Base-by-base conservation (phyloP, 2,329 filamentous ascomycete species). In the Sporothrix brunneoviolacea region DNA sequence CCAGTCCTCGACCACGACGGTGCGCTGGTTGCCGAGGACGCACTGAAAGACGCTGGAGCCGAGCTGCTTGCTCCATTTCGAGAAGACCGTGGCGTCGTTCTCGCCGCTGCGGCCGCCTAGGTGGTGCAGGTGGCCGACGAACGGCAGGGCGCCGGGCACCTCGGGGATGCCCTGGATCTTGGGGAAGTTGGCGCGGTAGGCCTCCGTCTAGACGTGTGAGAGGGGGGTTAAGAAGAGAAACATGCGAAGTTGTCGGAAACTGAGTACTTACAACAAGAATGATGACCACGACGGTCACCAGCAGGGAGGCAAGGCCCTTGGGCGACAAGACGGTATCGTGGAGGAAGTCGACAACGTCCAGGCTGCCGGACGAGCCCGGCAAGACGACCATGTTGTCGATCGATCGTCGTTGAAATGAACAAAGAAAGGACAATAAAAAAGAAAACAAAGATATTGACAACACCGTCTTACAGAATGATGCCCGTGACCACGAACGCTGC, bases 1-100 rank as follows among this genome's bases (percentile, higher is more conserved):
- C 44, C 44, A 47, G 44, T 47, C 44, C 35, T 35, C 33, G 13
- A 47, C 44, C 10, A 47, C 44, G 9, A 47, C 35, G 3, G 44
- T 47, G 22, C 44, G 33, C 44, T 47, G 44, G 44, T 47, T 47
- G 44, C 44, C 44, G 4, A 47, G 44, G 16, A 47, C 44, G 18
- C 44, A 47, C 36, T 47, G 44, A 27, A 47, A 47, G 10, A 47
- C 44, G 12, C 16, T 9, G n/a, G 35, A 15, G 8, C 24, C 9
- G 13, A 47, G 36, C 33, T 47, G 35, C 18, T 32, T 38, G 44
- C 35, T 18, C 44, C 44, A 47, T 13, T 32, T 10, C 24, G 35
- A 30, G 18, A 47, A 47, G 10, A 47, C 35, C 5, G 44, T 47
- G 24, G 35, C 35, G 15, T 47, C 44, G 24, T 47, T 47, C 35